These are phyloP conservation scores for Penicillium parvum DNA, from an alignment of 495 filamentous ascomycete genomes.

Conservation along the genomic window DNA sequence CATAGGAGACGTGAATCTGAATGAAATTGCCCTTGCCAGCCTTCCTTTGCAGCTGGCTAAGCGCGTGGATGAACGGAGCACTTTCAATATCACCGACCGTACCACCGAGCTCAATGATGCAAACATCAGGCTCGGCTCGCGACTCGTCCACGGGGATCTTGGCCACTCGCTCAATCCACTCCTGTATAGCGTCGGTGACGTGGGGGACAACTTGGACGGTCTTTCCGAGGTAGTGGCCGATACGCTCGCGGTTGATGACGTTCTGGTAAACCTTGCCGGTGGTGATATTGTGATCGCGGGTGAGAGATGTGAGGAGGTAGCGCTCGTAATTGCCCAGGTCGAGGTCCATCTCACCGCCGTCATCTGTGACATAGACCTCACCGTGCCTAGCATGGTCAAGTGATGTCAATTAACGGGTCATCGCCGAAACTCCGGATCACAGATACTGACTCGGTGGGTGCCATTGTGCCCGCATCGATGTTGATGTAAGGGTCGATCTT, in stretches of 20 bases:
- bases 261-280: conserved; percentile 92
- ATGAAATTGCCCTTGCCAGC: conserved; percentile 78
- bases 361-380: conserved; percentile 69
- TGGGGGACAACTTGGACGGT: conserved; percentile 95
- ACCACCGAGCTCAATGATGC: conserved; percentile 71
- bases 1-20: conserved; percentile 52
- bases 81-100: conserved; percentile 91
- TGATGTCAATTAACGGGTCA: background rate
- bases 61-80: conserved; percentile 82
- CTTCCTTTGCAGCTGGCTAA: conserved; percentile 68
- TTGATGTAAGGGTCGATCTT: conserved; percentile 62
- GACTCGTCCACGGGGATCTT: conserved; percentile 84
- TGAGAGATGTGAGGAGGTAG: conserved; percentile 23
- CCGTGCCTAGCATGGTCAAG: conserved; percentile 44
- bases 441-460: conserved; percentile 58
- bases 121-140: conserved; percentile 79
- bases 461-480: conserved; percentile 79
- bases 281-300: conserved; percentile 27
- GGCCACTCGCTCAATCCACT: conserved; percentile 88
- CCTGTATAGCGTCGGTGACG: conserved; percentile 83
- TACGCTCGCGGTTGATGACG: conserved; percentile 75
- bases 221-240: conserved; percentile 82
- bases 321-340: conserved; percentile 94
- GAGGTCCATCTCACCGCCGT: conserved; percentile 81
- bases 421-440: background rate